Conservation (phyloP, 2,329 filamentous ascomycete species). For the Ampelomyces quisqualis region DNA sequence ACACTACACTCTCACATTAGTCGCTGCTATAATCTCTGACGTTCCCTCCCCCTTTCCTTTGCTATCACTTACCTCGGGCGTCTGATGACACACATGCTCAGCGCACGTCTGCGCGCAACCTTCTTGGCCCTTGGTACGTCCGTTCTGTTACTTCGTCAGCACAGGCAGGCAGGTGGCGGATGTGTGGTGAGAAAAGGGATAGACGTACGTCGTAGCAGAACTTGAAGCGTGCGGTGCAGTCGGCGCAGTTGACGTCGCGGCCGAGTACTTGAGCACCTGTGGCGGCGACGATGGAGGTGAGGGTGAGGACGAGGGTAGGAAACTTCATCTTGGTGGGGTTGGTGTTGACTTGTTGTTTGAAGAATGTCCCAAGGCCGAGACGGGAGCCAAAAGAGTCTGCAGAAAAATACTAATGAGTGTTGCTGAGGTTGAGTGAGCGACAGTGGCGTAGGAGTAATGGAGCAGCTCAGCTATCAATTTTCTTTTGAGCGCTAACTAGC, state of each 20-base stretch:
- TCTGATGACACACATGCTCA: slow-evolving; percentile 16
- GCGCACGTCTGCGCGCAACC: slow-evolving; percentile 17
- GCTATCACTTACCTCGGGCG: slow-evolving; percentile 4
- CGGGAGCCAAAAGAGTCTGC: not conserved
- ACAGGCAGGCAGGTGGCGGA: not conserved
- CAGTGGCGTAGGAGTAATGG: not conserved
- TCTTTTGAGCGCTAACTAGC: not conserved
- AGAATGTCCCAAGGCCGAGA: not conserved
- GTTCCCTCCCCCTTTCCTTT: not conserved
- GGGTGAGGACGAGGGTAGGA: not conserved
- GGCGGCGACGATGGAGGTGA: not conserved
- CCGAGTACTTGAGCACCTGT: not conserved
- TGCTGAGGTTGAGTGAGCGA: not conserved
- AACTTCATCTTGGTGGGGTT: not conserved
- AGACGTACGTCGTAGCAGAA: slow-evolving; percentile 14
- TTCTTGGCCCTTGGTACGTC: slow-evolving; percentile 8
- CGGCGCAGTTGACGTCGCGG: slow-evolving; percentile 8
- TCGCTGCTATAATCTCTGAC: not conserved
- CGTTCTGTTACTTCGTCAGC: slow-evolving; percentile 11
- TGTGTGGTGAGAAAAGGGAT: too few relatives aligned
- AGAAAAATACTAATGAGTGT: not conserved
- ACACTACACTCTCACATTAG: slow-evolving; percentile 3
- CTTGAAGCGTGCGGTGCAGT: slow-evolving; percentile 7
- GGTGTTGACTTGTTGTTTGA: not conserved
- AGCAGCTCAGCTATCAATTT: not conserved